phyloP scores from a whole-genome alignment of 495 filamentous ascomycete genomes.

The Chlorociboria aeruginascens region DNA sequence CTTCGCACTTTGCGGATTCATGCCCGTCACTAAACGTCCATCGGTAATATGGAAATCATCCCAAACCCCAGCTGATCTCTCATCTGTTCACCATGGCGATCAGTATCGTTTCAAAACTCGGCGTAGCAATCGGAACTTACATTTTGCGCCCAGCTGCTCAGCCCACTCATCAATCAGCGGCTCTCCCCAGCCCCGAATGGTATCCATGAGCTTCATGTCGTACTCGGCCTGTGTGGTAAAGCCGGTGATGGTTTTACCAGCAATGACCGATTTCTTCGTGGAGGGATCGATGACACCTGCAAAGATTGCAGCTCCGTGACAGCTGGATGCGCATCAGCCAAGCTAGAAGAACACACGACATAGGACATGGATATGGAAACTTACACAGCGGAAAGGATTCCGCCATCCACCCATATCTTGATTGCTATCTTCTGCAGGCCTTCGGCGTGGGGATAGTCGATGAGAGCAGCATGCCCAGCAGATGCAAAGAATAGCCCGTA shows the following conservation, averaged over 20 bases:
- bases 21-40: too few species aligned
- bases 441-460: too few species aligned
- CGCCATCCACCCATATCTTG: not conserved
- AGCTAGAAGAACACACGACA: not conserved
- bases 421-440: not conserved
- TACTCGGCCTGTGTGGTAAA: conserved; percentile 33
- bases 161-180: conserved; percentile 27
- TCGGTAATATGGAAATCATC: not conserved
- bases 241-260: conserved; percentile 30
- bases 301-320: not conserved
- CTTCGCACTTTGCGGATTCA: too few species aligned
- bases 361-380: not conserved
- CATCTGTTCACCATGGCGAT: conserved; percentile 14
- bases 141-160: conserved; percentile 13
- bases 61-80: conserved; percentile 22
- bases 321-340: not conserved
- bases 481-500: too few species aligned
- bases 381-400: not conserved
- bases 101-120: conserved; percentile 28
- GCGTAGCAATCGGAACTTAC: conserved; percentile 25
- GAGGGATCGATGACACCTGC: conserved; percentile 11
- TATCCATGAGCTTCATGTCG: conserved; percentile 25
- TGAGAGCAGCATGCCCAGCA: too few species aligned
- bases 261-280: conserved; percentile 31
- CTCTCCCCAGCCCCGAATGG: conserved; percentile 23